phyloP scores from a whole-genome alignment of 2,329 filamentous ascomycete species.

The Aspergillus ochraceoroseus region DNA sequence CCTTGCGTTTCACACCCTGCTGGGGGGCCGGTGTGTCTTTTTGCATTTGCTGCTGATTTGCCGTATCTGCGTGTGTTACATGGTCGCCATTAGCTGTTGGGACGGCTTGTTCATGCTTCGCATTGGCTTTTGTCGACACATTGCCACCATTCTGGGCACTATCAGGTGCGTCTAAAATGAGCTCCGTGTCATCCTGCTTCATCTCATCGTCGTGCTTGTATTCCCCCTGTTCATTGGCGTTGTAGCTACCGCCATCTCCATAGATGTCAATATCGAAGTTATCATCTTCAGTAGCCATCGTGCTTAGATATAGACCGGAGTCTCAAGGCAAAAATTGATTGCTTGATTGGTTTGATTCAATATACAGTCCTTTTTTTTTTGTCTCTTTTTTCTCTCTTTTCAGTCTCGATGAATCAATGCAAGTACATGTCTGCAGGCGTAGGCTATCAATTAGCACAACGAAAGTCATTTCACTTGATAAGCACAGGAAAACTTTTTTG shows the following conservation, averaged over 20 bases:
- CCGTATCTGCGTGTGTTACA: conserved; percentile 20
- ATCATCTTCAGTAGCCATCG: conserved; percentile 57
- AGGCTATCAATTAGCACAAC: conserved; percentile 39
- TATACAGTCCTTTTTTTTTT: conserved; percentile 36
- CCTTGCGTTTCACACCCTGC: conserved; percentile 60
- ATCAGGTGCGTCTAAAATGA: conserved; percentile 39
- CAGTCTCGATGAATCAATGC: conserved; percentile 34
- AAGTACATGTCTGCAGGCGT: conserved; percentile 43
- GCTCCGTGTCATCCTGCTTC: conserved; percentile 40
- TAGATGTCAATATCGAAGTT: conserved; percentile 69
- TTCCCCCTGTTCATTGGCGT: conserved; percentile 46
- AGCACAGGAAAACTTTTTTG: conserved; percentile 8
- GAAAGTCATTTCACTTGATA: conserved; percentile 19
- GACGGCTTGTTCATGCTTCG: conserved; percentile 26
- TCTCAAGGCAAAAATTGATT: conserved; percentile 35
- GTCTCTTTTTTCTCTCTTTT: conserved; percentile 23
- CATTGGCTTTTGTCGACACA: conserved; percentile 18
- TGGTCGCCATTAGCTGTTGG: conserved; percentile 26
- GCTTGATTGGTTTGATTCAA: conserved; percentile 34
- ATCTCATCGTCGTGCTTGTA: conserved; percentile 24
- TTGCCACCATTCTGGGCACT: conserved; percentile 26
- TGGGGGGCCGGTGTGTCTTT: conserved; percentile 37
- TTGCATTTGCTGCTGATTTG: conserved; percentile 20
- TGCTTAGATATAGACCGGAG: conserved; percentile 28
- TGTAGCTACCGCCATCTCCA: conserved; percentile 53